Evolutionary conservation across 192 early-diverging fungal species (phyloP).

Genomic region (Backusella westeae): DNA sequence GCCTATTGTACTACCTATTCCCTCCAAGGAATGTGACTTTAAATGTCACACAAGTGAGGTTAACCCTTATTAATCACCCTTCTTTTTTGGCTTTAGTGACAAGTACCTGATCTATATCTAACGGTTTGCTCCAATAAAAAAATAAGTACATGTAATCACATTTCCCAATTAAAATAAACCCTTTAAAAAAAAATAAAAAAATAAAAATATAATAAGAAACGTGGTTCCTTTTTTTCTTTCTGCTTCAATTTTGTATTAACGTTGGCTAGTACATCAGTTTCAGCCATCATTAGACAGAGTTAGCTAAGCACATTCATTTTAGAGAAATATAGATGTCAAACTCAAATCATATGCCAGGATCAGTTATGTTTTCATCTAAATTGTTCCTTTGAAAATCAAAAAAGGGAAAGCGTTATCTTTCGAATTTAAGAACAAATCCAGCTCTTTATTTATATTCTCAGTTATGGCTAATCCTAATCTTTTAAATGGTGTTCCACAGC

Average conservation of each 20-base stretch:
- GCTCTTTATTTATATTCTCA: neutral
- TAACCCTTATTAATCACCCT: neutral
- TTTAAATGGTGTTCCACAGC: neutral
- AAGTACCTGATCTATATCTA: neutral
- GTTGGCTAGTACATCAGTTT: neutral
- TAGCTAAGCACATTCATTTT: neutral
- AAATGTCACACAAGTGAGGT: neutral
- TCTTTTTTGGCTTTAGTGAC: neutral
- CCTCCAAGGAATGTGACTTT: neutral
- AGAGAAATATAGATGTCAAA: neutral
- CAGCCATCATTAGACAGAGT: neutral
- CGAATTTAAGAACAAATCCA: neutral
- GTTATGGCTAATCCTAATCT: neutral
- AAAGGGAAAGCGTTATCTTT: neutral
- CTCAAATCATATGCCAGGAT: neutral
- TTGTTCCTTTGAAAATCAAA: neutral
- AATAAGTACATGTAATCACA: neutral
- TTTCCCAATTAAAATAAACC: neutral
- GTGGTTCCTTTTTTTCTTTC: neutral
- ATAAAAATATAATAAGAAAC: no score
- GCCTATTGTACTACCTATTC: neutral
- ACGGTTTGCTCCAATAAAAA: neutral
- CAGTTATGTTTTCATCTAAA: neutral
- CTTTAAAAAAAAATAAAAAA: neutral
- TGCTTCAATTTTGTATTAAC: neutral